A percentile compares a stretch with the other conserved stretches of the same genome.
These are phyloP conservation scores for Papiliotrema flavescens DNA, from an alignment of 1,284 basidiomycete genomes.

Conservation along the genomic window DNA sequence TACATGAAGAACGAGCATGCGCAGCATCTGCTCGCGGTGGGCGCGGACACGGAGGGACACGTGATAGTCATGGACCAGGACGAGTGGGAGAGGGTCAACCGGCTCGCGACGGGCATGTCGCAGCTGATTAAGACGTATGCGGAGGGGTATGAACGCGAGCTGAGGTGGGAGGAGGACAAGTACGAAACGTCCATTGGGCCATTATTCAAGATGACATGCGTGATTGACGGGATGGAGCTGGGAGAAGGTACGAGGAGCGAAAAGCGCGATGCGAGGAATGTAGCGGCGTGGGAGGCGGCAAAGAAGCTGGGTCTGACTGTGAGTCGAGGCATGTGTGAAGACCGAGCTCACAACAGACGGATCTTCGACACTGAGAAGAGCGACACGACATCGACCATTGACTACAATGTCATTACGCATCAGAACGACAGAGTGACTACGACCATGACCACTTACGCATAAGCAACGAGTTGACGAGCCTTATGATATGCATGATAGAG, in stretches of 20 bases:
- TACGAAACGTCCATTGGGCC: conserved; percentile 30
- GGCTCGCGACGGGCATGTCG: conserved; percentile 26
- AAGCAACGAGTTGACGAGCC: no score
- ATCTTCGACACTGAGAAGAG: no score
- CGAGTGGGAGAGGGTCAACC: conserved; percentile 27
- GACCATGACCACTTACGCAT: no score
- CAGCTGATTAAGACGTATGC: conserved; percentile 26
- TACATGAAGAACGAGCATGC: conserved; percentile 36
- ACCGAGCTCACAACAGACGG: not conserved
- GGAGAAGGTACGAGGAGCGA: conserved; percentile 32
- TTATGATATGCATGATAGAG: no score
- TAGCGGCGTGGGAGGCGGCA: conserved; percentile 34
- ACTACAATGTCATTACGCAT: no score
- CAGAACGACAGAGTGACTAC: no score
- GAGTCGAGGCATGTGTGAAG: not conserved
- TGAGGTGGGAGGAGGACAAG: conserved; percentile 29
- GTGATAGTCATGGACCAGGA: conserved; percentile 20
- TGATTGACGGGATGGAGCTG: conserved; percentile 35
- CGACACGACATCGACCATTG: no score
- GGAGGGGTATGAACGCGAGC: conserved; percentile 9
- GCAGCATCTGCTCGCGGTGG: conserved; percentile 26
- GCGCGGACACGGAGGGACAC: conserved; percentile 19
- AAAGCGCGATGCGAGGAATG: conserved; percentile 33
- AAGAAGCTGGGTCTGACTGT: conserved; percentile 29
- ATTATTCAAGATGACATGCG: conserved; percentile 26